A percentile compares a stretch with the other conserved stretches of the same genome.
phyloP scores from a whole-genome alignment of 495 filamentous ascomycete species.

The Astrothelium macrocarpum region DNA sequence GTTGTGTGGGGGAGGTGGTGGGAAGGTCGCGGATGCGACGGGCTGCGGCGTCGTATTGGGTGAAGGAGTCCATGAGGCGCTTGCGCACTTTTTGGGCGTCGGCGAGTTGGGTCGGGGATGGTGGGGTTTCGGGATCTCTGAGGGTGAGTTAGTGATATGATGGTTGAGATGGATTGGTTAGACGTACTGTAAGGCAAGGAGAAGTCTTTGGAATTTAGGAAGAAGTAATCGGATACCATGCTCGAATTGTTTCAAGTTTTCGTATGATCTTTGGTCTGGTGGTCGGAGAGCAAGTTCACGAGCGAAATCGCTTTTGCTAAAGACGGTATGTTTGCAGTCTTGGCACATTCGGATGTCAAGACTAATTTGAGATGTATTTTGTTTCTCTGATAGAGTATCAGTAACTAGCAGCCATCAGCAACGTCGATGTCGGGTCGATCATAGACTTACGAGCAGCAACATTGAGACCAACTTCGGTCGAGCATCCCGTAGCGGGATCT shows the following conservation, averaged over 20 bases:
- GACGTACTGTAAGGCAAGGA: conserved; percentile 53
- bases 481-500: conserved; percentile 74
- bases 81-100: conserved; percentile 89
- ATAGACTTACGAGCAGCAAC: conserved; percentile 55
- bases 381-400: conserved; percentile 51
- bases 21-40: conserved; percentile 73
- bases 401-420: conserved; percentile 33
- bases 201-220: conserved; percentile 76
- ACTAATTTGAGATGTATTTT: conserved; percentile 42
- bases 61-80: conserved; percentile 81
- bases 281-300: conserved; percentile 58
- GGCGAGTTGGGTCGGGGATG: conserved; percentile 61
- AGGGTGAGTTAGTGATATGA: not conserved
- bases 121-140: conserved; percentile 61
- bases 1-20: conserved; percentile 60
- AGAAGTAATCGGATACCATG: conserved; percentile 74
- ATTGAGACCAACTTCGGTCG: conserved; percentile 68
- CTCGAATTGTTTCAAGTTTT: conserved; percentile 83
- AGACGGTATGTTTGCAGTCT: conserved; percentile 76
- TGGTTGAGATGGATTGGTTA: conserved; percentile 9
- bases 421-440: not conserved
- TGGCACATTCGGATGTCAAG: conserved; percentile 86
- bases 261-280: conserved; percentile 70
- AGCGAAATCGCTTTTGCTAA: conserved; percentile 73
- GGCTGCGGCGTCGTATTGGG: conserved; percentile 79